Evolutionary conservation across 176 grass and related monocot species (phyloP), one percentile per base, ranked within the genome.

Genomic region (Triticum monococcum): DNA sequence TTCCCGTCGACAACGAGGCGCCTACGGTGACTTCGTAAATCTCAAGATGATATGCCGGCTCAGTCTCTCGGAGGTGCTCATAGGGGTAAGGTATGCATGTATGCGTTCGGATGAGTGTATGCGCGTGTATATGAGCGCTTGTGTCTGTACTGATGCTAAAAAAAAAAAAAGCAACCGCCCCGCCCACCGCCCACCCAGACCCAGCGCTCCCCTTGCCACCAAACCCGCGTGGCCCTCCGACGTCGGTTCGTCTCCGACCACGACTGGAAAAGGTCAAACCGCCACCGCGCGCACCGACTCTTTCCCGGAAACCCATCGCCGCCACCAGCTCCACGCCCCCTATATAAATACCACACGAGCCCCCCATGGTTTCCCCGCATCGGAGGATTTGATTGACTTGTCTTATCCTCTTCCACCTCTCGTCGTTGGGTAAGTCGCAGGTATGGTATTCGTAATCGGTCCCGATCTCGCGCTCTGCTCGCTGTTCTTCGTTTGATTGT

Each of bases 271-370:
- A 31, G 5, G 73, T 30, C 24, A 31, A 22, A 17, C 46, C 74
- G 11, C 74, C 46, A 56, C 72, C 43, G 7, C 50, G 16, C 50
- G 43, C 72, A 75, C 74, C 74, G 26, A 77, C 17, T 77, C 45
- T 26, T 77, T 77, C 74, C 26, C 45, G 74, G 46, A 32, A 75
- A 52, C 74, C 72, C 24, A 76, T 52, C 72, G 50, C 50, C 50
- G 50, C 73, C 45, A 54, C 45, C 25, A 4, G 14, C 73, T 20
- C 43, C 24, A 48, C 24, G 24, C 24, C 45, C 8, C 30, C 26
- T 33, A 56, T 22, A 56, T 56, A 77, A 77, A 32, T 77, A 77
- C 74, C 74, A 32, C 45, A 28, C 26, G 25, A 76, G 9, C 16
- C 8, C 14, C 23, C 45, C 25, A 4, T 31, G 1, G 26, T 54